Base-by-base conservation (phyloP, 1,284 basidiomycete species). In the Trichosporon sp. region DNA sequence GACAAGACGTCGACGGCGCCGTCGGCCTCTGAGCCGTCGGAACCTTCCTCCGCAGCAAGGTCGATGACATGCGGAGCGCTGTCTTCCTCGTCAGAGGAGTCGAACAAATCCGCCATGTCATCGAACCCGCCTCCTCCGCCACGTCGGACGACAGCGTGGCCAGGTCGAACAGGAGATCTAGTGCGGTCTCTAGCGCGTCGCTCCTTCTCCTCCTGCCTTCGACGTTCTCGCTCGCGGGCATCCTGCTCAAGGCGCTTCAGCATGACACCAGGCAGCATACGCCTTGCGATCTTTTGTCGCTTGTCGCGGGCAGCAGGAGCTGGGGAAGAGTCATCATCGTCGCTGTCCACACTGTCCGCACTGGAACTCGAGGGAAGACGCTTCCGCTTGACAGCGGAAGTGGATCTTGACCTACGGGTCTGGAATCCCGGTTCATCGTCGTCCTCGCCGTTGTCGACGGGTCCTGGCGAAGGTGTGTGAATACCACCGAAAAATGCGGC, bases 201-300 rank as follows among this genome's bases (percentile, higher is more conserved):
- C 26, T 70, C 32, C 35, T 51, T 59, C 2, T 40, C 61, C 46
- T 43, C 32, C 1, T 31, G 19, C 21, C 48, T 10, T 26, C 35
- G 21, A n/a, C 63, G 46, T 31, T 40, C 21, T 4, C 63, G 67
- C 11, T 71, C 63, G 3, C 35, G 38, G 5, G 59, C 59, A n/a
- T 63, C 59, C 16, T 63, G 59, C 26, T 68, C 78, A 0, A 80
- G 74, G 1, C 76, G 73, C 40, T 77, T 76, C 3, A 82, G 75
- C 80, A 83, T 80, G 1, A 74, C 79, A 16, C 76, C 78, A 5
- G 82, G 82, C 40, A 83, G 71, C 80, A 83, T 81, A 1, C 80
- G 73, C 14, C 77, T 63, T 4, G 82, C 82, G 16, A 82, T 81
- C 16, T 74, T 76, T 16, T 77, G 67, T 14, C 80, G 71, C 19